Conservation (phyloP, 306 rosid genomes). For the Rosa persica region DNA sequence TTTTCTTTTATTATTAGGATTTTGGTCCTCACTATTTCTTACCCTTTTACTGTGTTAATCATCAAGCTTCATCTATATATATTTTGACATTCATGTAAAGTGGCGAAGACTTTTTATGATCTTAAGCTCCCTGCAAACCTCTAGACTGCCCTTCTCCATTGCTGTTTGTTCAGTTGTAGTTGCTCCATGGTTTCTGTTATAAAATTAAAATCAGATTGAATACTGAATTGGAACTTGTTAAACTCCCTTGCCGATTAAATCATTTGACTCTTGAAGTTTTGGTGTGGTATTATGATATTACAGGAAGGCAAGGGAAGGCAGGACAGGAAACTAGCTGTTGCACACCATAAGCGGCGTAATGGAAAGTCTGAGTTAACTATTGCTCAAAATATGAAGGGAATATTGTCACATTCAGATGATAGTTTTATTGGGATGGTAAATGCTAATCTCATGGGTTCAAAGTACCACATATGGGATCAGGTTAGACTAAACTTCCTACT, state of each 20-base stretch:
- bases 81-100: background rate
- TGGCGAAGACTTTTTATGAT: background rate
- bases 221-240: background rate
- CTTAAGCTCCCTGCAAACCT: background rate
- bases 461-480: conserved; percentile 83
- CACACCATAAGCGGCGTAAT: conserved; percentile 55
- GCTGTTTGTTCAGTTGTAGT: background rate
- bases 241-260: background rate
- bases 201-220: background rate
- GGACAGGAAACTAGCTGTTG: conserved; percentile 85
- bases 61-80: background rate
- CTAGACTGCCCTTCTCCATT: background rate
- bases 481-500: conserved; percentile 27
- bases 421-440: conserved; percentile 68
- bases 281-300: background rate
- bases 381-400: conserved; percentile 67
- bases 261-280: background rate
- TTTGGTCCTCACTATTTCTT: background rate
- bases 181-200: background rate
- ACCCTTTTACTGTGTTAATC: background rate
- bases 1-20: background rate
- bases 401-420: conserved; percentile 53
- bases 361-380: conserved; percentile 63
- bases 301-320: conserved; percentile 93
- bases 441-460: conserved; percentile 84